phyloP scores from a whole-genome alignment of 495 filamentous ascomycete species.

The Rusavskia elegans region DNA sequence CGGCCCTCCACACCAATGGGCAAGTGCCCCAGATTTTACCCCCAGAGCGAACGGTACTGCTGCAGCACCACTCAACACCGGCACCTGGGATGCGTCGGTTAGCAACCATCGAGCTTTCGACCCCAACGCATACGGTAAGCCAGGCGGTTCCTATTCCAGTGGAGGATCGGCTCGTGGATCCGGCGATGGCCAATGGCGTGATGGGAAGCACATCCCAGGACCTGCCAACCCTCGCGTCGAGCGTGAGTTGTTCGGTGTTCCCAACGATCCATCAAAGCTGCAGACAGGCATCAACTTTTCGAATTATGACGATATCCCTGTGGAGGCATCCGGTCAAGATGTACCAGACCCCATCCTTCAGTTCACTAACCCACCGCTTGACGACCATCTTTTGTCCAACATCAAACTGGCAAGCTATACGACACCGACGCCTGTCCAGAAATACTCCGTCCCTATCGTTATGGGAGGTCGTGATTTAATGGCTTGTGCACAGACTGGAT shows the following conservation, averaged over 20 bases:
- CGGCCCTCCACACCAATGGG: conserved; percentile 42
- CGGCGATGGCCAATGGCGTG: conserved; percentile 89
- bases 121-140: conserved; percentile 52
- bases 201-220: conserved; percentile 90
- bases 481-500: conserved; percentile 98
- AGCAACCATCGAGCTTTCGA: conserved; percentile 35
- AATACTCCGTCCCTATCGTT: conserved; percentile 95
- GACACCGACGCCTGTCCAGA: conserved; percentile 88
- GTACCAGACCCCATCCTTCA: conserved; percentile 80
- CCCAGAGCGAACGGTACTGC: conserved; percentile 29
- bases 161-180: conserved; percentile 48
- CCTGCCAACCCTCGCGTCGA: conserved; percentile 76
- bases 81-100: conserved; percentile 23
- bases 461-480: conserved; percentile 94
- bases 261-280: conserved; percentile 88
- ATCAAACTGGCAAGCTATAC: conserved; percentile 89
- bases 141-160: conserved; percentile 27
- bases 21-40: conserved; percentile 55
- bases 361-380: conserved; percentile 88
- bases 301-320: conserved; percentile 98
- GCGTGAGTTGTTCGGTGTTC: conserved; percentile 86
- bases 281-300: conserved; percentile 98
- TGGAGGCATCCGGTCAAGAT: conserved; percentile 87
- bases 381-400: conserved; percentile 80
- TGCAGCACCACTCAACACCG: conserved; percentile 21